phyloP scores from a whole-genome alignment of 169 alveolate species.

The Perkinsus marinus region DNA sequence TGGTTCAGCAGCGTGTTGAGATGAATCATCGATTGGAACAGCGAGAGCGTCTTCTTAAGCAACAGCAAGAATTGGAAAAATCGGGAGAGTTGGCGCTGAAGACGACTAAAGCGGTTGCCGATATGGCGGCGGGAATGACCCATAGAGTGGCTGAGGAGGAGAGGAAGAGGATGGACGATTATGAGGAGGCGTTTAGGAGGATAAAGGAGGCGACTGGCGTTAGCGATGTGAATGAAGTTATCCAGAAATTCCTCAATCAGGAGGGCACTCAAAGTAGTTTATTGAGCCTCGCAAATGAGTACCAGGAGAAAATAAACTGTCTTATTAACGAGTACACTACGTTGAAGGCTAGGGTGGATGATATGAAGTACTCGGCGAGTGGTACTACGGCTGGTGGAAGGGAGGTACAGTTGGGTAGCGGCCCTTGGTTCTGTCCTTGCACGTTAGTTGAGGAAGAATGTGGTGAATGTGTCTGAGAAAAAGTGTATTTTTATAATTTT shows the following conservation, averaged over 20 bases:
- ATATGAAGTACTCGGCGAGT: slow-evolving; percentile 43
- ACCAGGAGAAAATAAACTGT: slow-evolving; percentile 48
- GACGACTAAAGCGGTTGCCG: slow-evolving; percentile 13
- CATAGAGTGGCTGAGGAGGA: slow-evolving; percentile 22
- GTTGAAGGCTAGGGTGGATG: slow-evolving; percentile 38
- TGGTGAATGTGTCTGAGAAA: no score
- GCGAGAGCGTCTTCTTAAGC: slow-evolving; percentile 36
- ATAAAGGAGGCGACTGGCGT: slow-evolving; percentile 73
- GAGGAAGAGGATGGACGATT: slow-evolving; percentile 27
- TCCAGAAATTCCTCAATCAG: slow-evolving; percentile 64
- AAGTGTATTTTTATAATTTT: no score
- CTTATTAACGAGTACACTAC: slow-evolving; percentile 34
- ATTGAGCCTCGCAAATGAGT: slow-evolving; percentile 47
- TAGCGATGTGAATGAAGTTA: slow-evolving; percentile 32
- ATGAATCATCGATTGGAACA: slow-evolving; percentile 39
- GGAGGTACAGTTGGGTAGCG: not conserved
- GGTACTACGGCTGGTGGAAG: slow-evolving; percentile 52
- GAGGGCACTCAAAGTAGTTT: slow-evolving; percentile 62
- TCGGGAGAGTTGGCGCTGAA: slow-evolving; percentile 18
- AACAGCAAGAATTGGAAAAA: slow-evolving; percentile 27
- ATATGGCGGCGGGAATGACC: slow-evolving; percentile 19
- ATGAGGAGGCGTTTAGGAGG: slow-evolving; percentile 54
- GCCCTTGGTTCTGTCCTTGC: no score
- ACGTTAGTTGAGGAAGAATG: no score
- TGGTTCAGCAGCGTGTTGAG: slow-evolving; percentile 48